Evolutionary conservation across 768 basidiomycete species (phyloP).

Genomic region (Hortiboletus campestris): DNA sequence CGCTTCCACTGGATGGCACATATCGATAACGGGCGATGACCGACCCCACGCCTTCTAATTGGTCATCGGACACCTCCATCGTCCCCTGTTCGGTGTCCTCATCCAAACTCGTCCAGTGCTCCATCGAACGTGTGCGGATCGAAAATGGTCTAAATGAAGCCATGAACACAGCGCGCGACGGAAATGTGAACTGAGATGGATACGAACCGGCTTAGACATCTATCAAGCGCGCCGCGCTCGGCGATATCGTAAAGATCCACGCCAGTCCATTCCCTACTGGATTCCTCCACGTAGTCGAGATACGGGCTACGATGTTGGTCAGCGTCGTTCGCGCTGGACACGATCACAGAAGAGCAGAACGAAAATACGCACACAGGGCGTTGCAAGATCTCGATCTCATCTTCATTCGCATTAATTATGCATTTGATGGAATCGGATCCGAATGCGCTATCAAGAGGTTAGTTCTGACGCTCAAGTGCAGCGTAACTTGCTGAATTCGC

Average conservation of each 20-base stretch:
- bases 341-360: neutral
- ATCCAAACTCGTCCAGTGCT: neutral
- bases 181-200: neutral
- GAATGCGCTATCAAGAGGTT: neutral
- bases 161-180: neutral
- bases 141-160: neutral
- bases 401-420: neutral
- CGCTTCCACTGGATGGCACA: neutral
- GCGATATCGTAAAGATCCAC: constrained; percentile 9
- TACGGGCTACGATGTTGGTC: constrained; percentile 4
- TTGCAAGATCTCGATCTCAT: neutral
- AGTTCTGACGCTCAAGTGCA: neutral
- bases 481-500: neutral
- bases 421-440: neutral
- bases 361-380: constrained; percentile 1
- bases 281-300: constrained; percentile 1
- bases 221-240: neutral
- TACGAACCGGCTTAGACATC: constrained; percentile 9
- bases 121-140: neutral
- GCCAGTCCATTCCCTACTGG: neutral
- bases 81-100: neutral
- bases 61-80: neutral
- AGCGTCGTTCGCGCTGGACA: neutral
- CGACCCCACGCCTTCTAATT: neutral
- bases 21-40: neutral